These are phyloP conservation scores for Epichloe festucae DNA, from an alignment of 2,329 filamentous ascomycete species.

Conservation along the genomic window DNA sequence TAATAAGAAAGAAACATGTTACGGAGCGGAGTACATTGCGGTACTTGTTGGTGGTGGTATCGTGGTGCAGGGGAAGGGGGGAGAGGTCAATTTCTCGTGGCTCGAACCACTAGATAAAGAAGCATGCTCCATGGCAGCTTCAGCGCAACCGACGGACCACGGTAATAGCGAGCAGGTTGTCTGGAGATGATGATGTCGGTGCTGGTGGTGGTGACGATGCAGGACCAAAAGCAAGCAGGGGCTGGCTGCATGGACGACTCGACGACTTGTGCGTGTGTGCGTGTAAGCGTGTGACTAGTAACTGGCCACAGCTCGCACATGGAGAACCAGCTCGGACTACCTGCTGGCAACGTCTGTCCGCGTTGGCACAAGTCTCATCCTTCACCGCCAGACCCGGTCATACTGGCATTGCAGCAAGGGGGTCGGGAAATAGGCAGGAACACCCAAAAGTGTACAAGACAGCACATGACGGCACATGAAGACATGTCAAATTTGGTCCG, in stretches of 20 bases:
- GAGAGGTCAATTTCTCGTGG: no score
- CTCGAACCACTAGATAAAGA: no score
- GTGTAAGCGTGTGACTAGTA: not conserved
- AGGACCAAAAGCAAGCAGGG: constrained; percentile 4
- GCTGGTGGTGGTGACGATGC: not conserved
- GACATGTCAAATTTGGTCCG: no score
- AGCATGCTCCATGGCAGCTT: not conserved
- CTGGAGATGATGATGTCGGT: not conserved
- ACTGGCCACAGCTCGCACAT: not conserved
- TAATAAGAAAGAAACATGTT: no score
- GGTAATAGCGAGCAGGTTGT: not conserved
- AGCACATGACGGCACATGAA: no score
- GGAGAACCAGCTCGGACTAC: no score
- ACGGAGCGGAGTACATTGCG: no score
- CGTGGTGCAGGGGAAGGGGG: not conserved
- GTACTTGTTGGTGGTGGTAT: not conserved
- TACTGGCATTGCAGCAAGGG: no score
- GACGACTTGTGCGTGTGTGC: not conserved
- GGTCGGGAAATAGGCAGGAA: no score
- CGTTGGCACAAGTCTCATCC: not conserved
- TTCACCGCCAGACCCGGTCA: not conserved
- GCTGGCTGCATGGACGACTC: not conserved
- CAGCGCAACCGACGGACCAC: not conserved
- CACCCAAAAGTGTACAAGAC: no score
- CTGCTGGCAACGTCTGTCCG: not conserved